Evolutionary conservation across 805 yeast genomes (phyloP).

Genomic region (Yamadazyma tumulicola): DNA sequence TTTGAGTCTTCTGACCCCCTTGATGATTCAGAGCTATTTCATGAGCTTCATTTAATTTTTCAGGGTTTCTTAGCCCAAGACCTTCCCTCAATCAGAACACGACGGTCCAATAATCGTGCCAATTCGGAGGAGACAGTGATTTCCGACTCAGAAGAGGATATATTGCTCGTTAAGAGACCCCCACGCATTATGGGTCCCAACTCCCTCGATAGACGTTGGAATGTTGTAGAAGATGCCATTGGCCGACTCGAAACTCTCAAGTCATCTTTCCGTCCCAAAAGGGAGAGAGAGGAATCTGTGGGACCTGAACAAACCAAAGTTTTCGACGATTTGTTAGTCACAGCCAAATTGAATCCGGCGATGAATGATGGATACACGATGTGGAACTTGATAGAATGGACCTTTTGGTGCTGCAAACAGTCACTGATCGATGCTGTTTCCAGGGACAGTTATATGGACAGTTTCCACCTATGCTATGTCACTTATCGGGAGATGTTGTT

Average conservation of each 20-base stretch:
- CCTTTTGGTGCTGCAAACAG: constrained; percentile 29
- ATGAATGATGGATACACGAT: constrained; percentile 18
- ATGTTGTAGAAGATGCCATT: neutral
- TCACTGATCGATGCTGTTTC: neutral
- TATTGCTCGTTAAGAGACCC: neutral
- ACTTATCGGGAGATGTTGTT: neutral
- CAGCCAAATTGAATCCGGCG: constrained; percentile 20
- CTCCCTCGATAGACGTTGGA: neutral
- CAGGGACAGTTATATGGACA: neutral
- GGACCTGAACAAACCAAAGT: constrained; percentile 10
- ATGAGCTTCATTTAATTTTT: neutral
- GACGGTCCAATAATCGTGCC: neutral
- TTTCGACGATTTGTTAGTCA: constrained; percentile 30
- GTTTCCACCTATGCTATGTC: constrained; percentile 1
- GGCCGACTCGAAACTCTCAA: neutral
- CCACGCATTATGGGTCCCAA: too few relatives aligned
- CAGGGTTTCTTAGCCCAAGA: neutral
- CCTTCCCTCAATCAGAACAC: neutral
- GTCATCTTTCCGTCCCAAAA: neutral
- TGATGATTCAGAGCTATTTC: neutral
- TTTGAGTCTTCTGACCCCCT: neutral
- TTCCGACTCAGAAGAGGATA: constrained; percentile 4
- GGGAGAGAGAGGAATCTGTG: neutral
- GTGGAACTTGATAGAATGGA: constrained; percentile 34
- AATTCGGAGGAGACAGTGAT: neutral